Evolutionary conservation across 1,139 yeast genomes (phyloP).

Genomic region (Magnusiomyces suaveolens): DNA sequence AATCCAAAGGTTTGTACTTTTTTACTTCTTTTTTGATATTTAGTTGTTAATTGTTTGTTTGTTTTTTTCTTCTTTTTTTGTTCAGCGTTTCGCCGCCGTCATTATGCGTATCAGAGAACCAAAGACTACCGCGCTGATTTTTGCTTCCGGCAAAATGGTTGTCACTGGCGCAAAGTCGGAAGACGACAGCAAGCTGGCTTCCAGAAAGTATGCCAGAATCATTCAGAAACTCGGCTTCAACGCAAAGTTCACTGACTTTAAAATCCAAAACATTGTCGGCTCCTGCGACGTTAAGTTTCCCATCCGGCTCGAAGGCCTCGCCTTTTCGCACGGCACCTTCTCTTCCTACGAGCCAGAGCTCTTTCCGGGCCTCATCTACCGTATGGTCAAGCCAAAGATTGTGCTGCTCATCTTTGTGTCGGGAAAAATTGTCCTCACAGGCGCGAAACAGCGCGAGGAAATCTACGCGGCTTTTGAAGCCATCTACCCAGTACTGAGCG

Average conservation of each 20-base stretch:
- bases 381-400: constrained; percentile 98
- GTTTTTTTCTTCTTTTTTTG: constrained; percentile 18
- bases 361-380: constrained; percentile 95
- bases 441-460: constrained; percentile 98
- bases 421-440: constrained; percentile 95
- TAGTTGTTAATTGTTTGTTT: constrained; percentile 5
- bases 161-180: constrained; percentile 99
- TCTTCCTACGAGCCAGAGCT: constrained; percentile 96
- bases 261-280: constrained; percentile 97
- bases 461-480: constrained; percentile 97
- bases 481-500: constrained; percentile 94
- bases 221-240: constrained; percentile 96
- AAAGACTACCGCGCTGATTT: constrained; percentile 92
- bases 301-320: constrained; percentile 92
- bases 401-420: constrained; percentile 91
- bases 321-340: constrained; percentile 98
- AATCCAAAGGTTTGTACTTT: constrained; percentile 50
- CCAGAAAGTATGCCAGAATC: constrained; percentile 94
- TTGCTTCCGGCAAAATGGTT: constrained; percentile 99
- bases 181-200: constrained; percentile 93
- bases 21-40: constrained; percentile 3
- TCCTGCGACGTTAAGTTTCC: constrained; percentile 95
- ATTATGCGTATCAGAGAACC: constrained; percentile 99
- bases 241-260: constrained; percentile 84
- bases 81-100: constrained; percentile 95